Conservation (phyloP, 345 rosid genomes). For the Populus tremula region DNA sequence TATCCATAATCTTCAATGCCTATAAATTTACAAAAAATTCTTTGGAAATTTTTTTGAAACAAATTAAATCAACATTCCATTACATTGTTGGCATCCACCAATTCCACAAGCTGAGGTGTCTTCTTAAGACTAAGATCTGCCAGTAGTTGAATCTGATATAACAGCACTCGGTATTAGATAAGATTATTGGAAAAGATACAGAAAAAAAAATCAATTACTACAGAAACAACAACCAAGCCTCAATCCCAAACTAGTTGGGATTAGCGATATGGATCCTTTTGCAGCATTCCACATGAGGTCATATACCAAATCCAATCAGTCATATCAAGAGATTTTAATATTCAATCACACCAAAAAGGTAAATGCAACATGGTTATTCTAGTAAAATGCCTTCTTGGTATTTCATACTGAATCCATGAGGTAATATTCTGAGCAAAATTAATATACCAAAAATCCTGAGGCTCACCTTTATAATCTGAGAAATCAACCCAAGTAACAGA, state of each 20-base stretch:
- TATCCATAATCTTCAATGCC: not conserved
- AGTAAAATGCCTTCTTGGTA: not conserved
- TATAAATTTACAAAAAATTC: too few species aligned
- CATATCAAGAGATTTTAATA: not conserved
- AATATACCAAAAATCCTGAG: not conserved
- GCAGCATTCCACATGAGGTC: not conserved
- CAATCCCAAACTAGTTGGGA: not conserved
- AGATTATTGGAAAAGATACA: not conserved
- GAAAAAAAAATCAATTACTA: not conserved
- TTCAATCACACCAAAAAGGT: not conserved
- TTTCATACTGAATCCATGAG: not conserved
- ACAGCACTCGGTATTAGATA: conserved; percentile 2
- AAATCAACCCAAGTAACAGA: conserved; percentile 80
- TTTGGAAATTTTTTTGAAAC: not conserved
- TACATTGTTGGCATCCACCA: conserved; percentile 80
- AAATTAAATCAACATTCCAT: conserved; percentile 15
- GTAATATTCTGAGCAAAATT: not conserved
- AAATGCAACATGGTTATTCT: not conserved
- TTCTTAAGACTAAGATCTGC: conserved; percentile 89
- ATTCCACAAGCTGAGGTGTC: conserved; percentile 92
- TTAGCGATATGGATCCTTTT: not conserved
- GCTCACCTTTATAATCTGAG: conserved; percentile 91
- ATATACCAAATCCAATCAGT: too few species aligned
- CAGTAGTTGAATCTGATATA: conserved; percentile 71
- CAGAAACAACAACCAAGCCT: not conserved